Base-by-base conservation (phyloP, 495 filamentous ascomycete species). In the Daldinia decipiens region DNA sequence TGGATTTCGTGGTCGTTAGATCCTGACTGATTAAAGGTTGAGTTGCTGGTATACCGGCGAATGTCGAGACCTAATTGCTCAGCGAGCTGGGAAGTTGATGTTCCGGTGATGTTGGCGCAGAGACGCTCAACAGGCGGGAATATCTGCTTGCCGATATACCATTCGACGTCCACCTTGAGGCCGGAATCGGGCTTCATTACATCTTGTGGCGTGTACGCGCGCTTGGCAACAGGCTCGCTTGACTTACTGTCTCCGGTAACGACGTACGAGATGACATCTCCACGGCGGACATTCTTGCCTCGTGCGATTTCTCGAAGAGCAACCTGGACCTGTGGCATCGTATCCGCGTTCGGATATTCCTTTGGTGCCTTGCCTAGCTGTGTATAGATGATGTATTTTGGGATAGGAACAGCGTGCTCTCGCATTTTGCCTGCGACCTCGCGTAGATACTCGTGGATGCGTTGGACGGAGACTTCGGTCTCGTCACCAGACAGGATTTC, bases 91-190 rank as follows among this genome's bases (percentile, higher is more conserved):
- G 91, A 84, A 40, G 94, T 89, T 72, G 97, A 93, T 13, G 95
- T 99, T 51, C 95, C 95, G 32, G 89, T 88, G 66, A 99, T 97
- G 43, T 95, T 96, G 51, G 93, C 96, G 77, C 95, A 99, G 29
- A 99, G 88, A 86, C 95, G 93, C 82, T 99, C 95, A 60, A 99
- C 97, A 2, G 96, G 95, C 5, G 95, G 95, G 81, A 99, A 95
- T 59, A 99, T 97, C 77, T 99, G 95, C 83, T 99, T 99, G 80
- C 93, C 88, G 34, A 99, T 88, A 79, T 99, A 99, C 88, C 95
- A 98, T 72, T 98, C 95, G 29, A 96, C 86, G 77, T 98, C 94
- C 32, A 91, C 93, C 70, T 91, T 88, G 3, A 98, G 83, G 5
- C 82, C 90, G 2, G 90, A 90, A 63, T 88, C 88, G 17, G 87